A percentile compares a stretch with the other conserved stretches of the same genome.
phyloP scores from a whole-genome alignment of 2,329 filamentous ascomycete species.

The Fonsecaea monophora region DNA sequence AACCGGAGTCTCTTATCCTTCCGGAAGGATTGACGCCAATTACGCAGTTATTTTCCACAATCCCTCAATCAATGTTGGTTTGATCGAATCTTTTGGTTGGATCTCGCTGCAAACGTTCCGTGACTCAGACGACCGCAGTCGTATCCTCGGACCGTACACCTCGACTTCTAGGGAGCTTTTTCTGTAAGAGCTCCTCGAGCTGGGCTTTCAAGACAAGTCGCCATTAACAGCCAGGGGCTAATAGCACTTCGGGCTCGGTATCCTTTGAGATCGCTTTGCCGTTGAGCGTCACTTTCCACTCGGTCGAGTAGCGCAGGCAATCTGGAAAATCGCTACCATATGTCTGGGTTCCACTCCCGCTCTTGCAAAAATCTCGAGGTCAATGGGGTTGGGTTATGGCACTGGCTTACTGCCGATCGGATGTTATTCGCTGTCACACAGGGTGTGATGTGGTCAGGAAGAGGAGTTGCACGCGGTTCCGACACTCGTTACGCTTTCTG shows the following conservation, averaged over 20 bases:
- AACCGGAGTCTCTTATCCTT: conserved; percentile 19
- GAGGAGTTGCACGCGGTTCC: conserved; percentile 14
- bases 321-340: conserved; percentile 3
- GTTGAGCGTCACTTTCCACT: conserved; percentile 23
- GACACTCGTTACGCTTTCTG: conserved; percentile 5
- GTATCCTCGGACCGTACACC: conserved; percentile 17
- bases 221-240: conserved; percentile 14
- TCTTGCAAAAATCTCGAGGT: conserved; percentile 18
- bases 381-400: conserved; percentile 2
- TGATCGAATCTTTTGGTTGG: conserved; percentile 15
- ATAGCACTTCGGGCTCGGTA: conserved; percentile 13
- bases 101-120: conserved; percentile 15
- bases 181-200: conserved; percentile 17
- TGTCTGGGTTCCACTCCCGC: conserved; percentile 20
- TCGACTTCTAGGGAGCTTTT: conserved; percentile 14
- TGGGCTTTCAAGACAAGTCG: conserved; percentile 8
- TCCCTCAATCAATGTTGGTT: conserved; percentile 15
- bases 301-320: conserved; percentile 22
- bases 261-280: conserved; percentile 17
- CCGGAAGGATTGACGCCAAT: conserved; percentile 19
- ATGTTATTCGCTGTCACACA: conserved; percentile 14
- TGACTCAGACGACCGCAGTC: conserved; percentile 17
- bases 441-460: conserved; percentile 11
- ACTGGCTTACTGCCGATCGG: conserved; percentile 9
- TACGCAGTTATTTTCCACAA: conserved; percentile 14